Evolutionary conservation across 306 rosid species (phyloP), one percentile per base, ranked within the genome.

Genomic region (Mimosa pudica): DNA sequence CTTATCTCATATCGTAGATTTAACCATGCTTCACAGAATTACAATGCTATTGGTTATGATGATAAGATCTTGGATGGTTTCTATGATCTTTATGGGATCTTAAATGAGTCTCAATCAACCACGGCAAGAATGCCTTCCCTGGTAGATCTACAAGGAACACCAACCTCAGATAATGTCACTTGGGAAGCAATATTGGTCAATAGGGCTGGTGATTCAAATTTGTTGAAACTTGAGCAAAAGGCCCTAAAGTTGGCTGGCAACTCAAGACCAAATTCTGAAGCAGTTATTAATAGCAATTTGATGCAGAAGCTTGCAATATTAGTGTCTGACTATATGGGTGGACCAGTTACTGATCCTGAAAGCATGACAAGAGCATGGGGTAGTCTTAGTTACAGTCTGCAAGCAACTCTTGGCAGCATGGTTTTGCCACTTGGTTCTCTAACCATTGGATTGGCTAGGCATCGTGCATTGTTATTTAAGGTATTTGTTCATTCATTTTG

Each of bases 21-120:
- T 95, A 86, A 88, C 86, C 91, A 75, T 93, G 91, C 97, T 96
- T 93, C 93, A 85, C 99, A 96, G 99, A 96, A 91, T 96, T 93
- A 91, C 96, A 93, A 89, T 88, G 88, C 92, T 87, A 94, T 96
- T 81, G 87, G 98, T 83, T 93, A 87, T 85, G 98, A 96, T 90
- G 99, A 96, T 90, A 93, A 96, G 93, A 90, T 96, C 85, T 72
- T 90, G 83, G 98, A 96, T 77, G 99, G 98, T 82, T 96, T 96
- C 89, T 96, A 96, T 81, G 99, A 96, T 84, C 91, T 96, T 46
- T 93, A 90, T 83, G 99, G 97, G 79, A 87, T 90, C 73, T 78
- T 93, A 84, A 88, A 81, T 0, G 91, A 83, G 75, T 84, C 91
- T 0, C 90, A 83, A 73, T 86, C 91, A 60, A 86, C 84, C 77